Evolutionary conservation across 1,284 basidiomycete species (phyloP).

Genomic region (Puccinia novopanici): DNA sequence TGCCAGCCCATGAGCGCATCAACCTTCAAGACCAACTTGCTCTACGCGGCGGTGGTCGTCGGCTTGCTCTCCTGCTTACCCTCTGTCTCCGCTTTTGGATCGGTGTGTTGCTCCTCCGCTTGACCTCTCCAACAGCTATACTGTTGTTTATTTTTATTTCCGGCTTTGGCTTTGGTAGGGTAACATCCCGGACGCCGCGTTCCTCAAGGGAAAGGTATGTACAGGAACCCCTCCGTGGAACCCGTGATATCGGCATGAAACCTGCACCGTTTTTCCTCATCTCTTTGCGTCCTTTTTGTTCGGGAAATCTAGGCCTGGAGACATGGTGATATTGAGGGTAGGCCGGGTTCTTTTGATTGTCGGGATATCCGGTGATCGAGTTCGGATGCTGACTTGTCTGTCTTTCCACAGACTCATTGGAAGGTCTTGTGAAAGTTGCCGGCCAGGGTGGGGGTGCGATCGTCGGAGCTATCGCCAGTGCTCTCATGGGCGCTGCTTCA

Average conservation of each 20-base stretch:
- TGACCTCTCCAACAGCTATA: too few relatives aligned
- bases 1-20: slow-evolving; percentile 11
- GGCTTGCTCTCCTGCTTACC: slow-evolving; percentile 30
- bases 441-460: slow-evolving; percentile 44
- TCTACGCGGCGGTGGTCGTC: slow-evolving; percentile 19
- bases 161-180: slow-evolving; percentile 17
- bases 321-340: slow-evolving; percentile 48
- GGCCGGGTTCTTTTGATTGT: too few relatives aligned
- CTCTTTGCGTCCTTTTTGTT: neutral
- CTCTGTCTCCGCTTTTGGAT: slow-evolving; percentile 41
- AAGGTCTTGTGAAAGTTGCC: slow-evolving; percentile 45
- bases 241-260: neutral
- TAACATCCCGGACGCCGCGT: slow-evolving; percentile 46
- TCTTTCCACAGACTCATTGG: slow-evolving; percentile 31
- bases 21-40: neutral
- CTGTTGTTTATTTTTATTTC: too few relatives aligned
- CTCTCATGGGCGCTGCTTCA: slow-evolving; percentile 34
- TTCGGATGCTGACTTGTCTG: neutral
- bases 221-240: neutral
- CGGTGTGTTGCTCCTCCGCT: slow-evolving; percentile 9
- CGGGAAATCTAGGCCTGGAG: slow-evolving; percentile 39
- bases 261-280: neutral
- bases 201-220: slow-evolving; percentile 45
- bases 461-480: slow-evolving; percentile 44
- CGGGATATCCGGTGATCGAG: neutral